Base-by-base conservation (phyloP, 2,329 filamentous ascomycete species). In the Fusarium burgessii region DNA sequence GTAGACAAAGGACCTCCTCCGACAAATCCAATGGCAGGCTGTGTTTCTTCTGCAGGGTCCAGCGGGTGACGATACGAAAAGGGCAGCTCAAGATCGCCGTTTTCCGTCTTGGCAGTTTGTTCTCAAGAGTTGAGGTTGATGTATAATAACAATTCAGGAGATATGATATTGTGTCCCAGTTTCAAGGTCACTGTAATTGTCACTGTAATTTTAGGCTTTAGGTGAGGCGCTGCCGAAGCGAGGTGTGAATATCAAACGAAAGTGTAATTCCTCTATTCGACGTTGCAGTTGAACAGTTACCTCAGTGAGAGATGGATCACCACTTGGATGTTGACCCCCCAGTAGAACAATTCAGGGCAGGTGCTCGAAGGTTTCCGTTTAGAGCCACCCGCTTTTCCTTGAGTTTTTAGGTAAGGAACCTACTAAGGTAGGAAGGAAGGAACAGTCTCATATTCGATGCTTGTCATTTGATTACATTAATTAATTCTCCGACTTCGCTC, bases 101-200 rank as follows among this genome's bases (percentile, higher is more conserved):
- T 68, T 47, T 71, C 68, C 68, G 68, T 56, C 68, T 71, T 71
- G 68, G 68, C 68, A 47, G 35, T 7, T 29, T 25, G 18, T 38
- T 50, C 20, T 15, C 12, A 38, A 25, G 32, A 38, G 33, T 51
- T 40, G 47, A 27, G 25, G 17, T 33, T n/a, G 17, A n/a, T n/a
- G 47, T 41, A 36, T 43, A 60, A 23, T 23, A 23, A 23, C 23
- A 23, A 33, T 43, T 25, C 36, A 43, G 7, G 18, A 60, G 13
- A 20, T 13, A 23, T 62, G 18, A 15, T 20, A 6, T 15, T 45
- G 15, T 11, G 20, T 57, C 13, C 32, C 32, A 29, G 23, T 25
- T 49, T 49, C 52, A 41, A 20, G 41, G 18, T 29, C 32, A 56
- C 7, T 36, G 45, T 36, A 32, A 15, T 43, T 27, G 18, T 36